phyloP scores from a whole-genome alignment of 495 filamentous ascomycete species.

The Copromyces sp. region DNA sequence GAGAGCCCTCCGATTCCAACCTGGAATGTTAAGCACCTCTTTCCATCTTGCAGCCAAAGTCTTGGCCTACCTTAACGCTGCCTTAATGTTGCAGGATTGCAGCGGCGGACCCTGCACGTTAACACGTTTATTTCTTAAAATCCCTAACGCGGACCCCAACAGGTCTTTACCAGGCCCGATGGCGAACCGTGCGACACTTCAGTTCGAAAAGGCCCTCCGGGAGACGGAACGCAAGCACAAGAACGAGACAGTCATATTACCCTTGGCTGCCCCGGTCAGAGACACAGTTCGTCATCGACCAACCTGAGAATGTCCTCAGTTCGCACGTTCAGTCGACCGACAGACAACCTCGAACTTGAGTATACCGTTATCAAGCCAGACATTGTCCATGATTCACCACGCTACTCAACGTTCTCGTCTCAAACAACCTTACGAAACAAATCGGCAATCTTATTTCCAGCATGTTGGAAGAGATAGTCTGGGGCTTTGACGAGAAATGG shows the following conservation, averaged over 20 bases:
- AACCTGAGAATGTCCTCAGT: slow-evolving; percentile 33
- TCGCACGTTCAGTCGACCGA: slow-evolving; percentile 21
- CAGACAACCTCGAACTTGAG: slow-evolving; percentile 26
- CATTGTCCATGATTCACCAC: slow-evolving; percentile 19
- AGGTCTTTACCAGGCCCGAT: slow-evolving; percentile 21
- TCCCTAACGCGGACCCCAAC: no score
- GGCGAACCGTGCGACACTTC: slow-evolving; percentile 24
- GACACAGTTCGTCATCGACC: slow-evolving; percentile 32
- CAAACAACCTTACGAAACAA: slow-evolving; percentile 28
- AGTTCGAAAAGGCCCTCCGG: slow-evolving; percentile 23
- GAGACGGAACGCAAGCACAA: slow-evolving; percentile 17
- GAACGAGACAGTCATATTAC: slow-evolving; percentile 20
- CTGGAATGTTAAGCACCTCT: no score
- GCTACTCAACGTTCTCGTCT: slow-evolving; percentile 27
- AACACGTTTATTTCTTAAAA: no score
- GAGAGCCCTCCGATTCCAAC: no score
- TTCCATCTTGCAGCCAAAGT: no score
- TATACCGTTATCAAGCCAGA: slow-evolving; percentile 26
- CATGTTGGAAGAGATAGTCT: slow-evolving; percentile 33
- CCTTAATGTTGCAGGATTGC: no score
- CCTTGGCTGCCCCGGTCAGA: slow-evolving; percentile 31
- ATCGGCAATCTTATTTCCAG: slow-evolving; percentile 30
- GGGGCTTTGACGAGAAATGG: slow-evolving; percentile 23
- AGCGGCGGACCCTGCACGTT: no score
- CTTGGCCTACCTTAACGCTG: no score